Conservation (phyloP, 805 yeast genomes). For the Dipodascus geniculatus region DNA sequence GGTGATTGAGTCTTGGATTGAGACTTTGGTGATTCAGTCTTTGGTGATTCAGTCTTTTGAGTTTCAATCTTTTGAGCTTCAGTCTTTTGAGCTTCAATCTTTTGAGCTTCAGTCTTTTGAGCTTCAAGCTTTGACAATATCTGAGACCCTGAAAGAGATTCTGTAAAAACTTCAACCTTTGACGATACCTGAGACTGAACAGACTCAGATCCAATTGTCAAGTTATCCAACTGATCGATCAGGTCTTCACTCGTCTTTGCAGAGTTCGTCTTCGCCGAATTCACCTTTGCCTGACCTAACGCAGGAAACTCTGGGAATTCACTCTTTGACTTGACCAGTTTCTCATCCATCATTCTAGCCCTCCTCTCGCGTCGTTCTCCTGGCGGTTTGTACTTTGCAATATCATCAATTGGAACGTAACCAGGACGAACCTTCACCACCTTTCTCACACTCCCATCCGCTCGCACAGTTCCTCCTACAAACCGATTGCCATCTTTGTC, state of each 20-base stretch:
- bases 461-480: slow-evolving; percentile 18
- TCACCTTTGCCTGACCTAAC: too few species aligned
- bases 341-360: not conserved
- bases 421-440: slow-evolving; percentile 20
- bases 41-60: too few species aligned
- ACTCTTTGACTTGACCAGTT: not conserved
- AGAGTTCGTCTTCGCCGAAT: not conserved
- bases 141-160: too few species aligned
- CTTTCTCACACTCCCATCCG: slow-evolving; percentile 22
- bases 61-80: too few species aligned
- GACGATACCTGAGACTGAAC: too few species aligned
- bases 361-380: not conserved
- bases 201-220: not conserved
- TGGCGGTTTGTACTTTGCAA: slow-evolving; percentile 12
- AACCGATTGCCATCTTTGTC: slow-evolving; percentile 14
- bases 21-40: too few species aligned
- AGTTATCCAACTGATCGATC: not conserved
- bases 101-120: too few species aligned
- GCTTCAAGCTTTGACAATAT: too few species aligned
- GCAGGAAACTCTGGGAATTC: too few species aligned
- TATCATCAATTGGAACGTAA: slow-evolving; percentile 21
- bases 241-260: not conserved
- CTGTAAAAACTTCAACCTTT: too few species aligned
- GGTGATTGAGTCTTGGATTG: too few species aligned
- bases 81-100: too few species aligned